These are phyloP conservation scores for Spathaspora sp. DNA, from an alignment of 805 yeast genomes.

Conservation along the genomic window DNA sequence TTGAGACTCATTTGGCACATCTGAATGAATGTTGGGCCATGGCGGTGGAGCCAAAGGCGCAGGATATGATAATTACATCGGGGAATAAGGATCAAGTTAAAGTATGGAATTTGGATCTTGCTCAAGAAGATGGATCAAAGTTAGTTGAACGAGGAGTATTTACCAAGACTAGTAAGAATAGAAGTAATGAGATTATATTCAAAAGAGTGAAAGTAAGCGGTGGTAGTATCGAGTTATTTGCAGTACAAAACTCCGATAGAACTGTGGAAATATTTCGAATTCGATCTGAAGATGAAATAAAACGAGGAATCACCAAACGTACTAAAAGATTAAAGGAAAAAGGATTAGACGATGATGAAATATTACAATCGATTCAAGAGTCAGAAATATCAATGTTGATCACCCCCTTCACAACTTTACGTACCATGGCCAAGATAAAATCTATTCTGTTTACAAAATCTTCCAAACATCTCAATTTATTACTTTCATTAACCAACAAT, in stretches of 20 bases:
- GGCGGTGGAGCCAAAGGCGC: conserved; percentile 40
- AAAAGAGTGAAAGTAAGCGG: conserved; percentile 17
- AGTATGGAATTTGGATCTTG: conserved; percentile 72
- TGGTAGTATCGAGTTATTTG: conserved; percentile 46
- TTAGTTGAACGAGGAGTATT: conserved; percentile 55
- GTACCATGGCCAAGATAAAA: conserved; percentile 62
- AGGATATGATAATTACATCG: conserved; percentile 56
- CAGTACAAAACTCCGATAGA: conserved; percentile 75
- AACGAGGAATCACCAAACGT: conserved; percentile 73
- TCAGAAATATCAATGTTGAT: conserved; percentile 54
- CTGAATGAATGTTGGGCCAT: conserved; percentile 91
- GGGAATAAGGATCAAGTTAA: conserved; percentile 81
- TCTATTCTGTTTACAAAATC: conserved; percentile 61
- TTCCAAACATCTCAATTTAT: conserved; percentile 52
- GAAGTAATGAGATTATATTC: conserved; percentile 63
- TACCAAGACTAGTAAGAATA: conserved; percentile 72
- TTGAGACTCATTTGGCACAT: conserved; percentile 93
- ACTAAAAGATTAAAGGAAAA: conserved; percentile 74
- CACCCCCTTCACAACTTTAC: conserved; percentile 65
- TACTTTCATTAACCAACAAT: conserved; percentile 68
- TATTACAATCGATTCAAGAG: conserved; percentile 39
- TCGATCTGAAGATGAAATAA: conserved; percentile 71
- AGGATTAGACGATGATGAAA: conserved; percentile 57
- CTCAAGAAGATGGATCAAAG: conserved; percentile 48
- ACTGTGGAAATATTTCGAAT: conserved; percentile 77